Evolutionary conservation across 1,284 basidiomycete genomes (phyloP).

Genomic region (Flammula alnicola): DNA sequence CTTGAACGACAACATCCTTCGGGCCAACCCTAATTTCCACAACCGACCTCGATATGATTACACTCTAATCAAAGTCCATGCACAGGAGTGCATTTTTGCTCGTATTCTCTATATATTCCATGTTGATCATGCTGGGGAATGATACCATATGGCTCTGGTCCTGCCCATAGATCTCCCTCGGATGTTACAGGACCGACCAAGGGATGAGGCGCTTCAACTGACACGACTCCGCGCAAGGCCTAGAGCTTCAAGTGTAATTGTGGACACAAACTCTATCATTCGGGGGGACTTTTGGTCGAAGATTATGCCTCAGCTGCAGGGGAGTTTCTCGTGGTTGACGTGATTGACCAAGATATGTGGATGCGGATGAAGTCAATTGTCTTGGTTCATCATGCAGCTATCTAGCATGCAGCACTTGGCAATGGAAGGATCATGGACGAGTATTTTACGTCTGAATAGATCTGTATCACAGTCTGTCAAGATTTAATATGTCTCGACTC

Average conservation of each 20-base stretch:
- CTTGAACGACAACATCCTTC: neutral
- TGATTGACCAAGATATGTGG: constrained; percentile 16
- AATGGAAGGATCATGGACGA: too few species aligned
- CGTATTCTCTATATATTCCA: constrained; percentile 1
- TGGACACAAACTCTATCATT: constrained; percentile 8
- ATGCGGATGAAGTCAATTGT: constrained; percentile 6
- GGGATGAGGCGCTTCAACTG: neutral
- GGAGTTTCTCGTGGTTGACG: constrained; percentile 9
- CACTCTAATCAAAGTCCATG: constrained; percentile 4
- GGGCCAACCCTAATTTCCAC: constrained; percentile 7
- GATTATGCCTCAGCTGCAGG: neutral
- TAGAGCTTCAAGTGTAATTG: neutral
- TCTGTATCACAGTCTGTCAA: neutral
- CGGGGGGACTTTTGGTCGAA: constrained; percentile 7
- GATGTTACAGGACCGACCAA: neutral
- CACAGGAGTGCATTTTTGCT: constrained; percentile 1
- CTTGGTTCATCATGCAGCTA: neutral
- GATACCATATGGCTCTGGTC: constrained; percentile 8
- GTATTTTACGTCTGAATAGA: too few species aligned
- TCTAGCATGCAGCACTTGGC: too few species aligned
- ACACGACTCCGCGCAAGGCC: constrained; percentile 6
- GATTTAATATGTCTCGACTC: too few species aligned
- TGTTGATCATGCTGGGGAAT: neutral
- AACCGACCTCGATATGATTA: constrained; percentile 5
- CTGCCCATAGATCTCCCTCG: constrained; percentile 7